Percentiles rank a stretch among this genome's conserved stretches.
Evolutionary conservation across 108 stramenopile species (phyloP).

Genomic region (Ochromonas danica): DNA sequence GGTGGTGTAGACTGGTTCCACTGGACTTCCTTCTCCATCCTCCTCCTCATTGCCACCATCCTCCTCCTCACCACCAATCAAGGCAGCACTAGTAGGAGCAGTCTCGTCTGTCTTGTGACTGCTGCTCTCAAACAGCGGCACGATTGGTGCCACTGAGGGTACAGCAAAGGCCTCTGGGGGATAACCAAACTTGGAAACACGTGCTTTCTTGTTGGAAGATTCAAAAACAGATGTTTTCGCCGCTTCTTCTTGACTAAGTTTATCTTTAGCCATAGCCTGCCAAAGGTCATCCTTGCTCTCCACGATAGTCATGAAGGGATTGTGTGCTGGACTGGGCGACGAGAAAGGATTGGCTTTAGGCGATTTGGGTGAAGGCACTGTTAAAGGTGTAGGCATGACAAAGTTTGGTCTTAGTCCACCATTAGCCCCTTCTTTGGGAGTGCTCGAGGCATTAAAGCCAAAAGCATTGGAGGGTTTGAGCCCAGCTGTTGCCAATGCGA

Average conservation of each 20-base stretch:
- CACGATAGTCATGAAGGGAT: conserved; percentile 32
- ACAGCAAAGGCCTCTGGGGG: background rate
- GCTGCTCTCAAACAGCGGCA: too few species aligned
- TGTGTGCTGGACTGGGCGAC: conserved; percentile 28
- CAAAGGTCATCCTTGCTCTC: conserved; percentile 25
- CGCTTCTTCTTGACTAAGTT: background rate
- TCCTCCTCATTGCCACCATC: background rate
- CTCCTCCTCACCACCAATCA: background rate
- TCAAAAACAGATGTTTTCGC: background rate
- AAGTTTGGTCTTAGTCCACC: background rate
- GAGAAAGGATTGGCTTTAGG: conserved; percentile 32
- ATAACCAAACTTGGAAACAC: background rate
- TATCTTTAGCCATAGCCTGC: conserved; percentile 27
- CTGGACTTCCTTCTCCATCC: background rate
- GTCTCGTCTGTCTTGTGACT: background rate
- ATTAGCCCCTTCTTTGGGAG: background rate
- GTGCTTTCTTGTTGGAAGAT: background rate
- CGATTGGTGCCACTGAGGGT: too few species aligned
- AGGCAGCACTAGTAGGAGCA: background rate
- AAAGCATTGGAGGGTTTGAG: background rate
- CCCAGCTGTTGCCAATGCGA: background rate
- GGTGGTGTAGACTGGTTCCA: background rate
- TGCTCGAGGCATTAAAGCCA: background rate
- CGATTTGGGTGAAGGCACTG: conserved; percentile 27
- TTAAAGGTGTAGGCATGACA: background rate